Evolutionary conservation across 345 rosid genomes (phyloP).

Genomic region (Populus pruinosa): DNA sequence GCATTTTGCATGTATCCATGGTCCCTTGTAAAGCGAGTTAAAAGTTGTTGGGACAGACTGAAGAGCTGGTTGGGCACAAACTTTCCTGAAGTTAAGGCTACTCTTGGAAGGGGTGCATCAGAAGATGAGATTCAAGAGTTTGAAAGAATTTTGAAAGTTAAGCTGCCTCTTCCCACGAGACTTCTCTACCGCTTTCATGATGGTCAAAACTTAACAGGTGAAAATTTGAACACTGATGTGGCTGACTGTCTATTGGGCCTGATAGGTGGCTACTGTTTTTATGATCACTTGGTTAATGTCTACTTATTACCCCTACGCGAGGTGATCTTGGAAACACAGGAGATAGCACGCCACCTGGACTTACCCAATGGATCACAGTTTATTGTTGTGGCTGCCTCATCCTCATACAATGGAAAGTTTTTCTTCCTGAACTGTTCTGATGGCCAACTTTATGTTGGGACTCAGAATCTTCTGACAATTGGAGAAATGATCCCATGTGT

Average conservation of each 20-base stretch:
- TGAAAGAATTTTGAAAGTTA: constrained; percentile 50
- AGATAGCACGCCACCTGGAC: constrained; percentile 18
- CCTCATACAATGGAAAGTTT: constrained; percentile 29
- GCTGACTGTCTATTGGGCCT: constrained; percentile 40
- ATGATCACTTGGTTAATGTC: constrained; percentile 58
- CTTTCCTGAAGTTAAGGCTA: constrained; percentile 69
- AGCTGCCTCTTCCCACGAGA: constrained; percentile 72
- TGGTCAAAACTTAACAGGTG: constrained; percentile 51
- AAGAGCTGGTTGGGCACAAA: constrained; percentile 54
- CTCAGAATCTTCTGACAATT: constrained; percentile 31
- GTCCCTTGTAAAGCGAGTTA: constrained; percentile 65
- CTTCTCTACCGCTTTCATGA: constrained; percentile 76
- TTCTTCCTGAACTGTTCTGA: constrained; percentile 72
- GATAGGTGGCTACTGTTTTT: constrained; percentile 74
- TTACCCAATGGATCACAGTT: constrained; percentile 26
- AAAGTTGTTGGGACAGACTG: constrained; percentile 71
- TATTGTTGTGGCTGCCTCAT: constrained; percentile 61
- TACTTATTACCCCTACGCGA: constrained; percentile 51
- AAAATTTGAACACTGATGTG: background rate
- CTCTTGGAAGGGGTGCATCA: constrained; percentile 70
- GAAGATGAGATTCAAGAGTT: constrained; percentile 56
- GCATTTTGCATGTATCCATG: constrained; percentile 79
- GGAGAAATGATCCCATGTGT: constrained; percentile 82
- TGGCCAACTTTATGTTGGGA: constrained; percentile 73
- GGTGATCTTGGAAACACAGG: constrained; percentile 44